These are phyloP conservation scores for Fragaria iinumae DNA, from an alignment of 306 rosid species.

Conservation along the genomic window DNA sequence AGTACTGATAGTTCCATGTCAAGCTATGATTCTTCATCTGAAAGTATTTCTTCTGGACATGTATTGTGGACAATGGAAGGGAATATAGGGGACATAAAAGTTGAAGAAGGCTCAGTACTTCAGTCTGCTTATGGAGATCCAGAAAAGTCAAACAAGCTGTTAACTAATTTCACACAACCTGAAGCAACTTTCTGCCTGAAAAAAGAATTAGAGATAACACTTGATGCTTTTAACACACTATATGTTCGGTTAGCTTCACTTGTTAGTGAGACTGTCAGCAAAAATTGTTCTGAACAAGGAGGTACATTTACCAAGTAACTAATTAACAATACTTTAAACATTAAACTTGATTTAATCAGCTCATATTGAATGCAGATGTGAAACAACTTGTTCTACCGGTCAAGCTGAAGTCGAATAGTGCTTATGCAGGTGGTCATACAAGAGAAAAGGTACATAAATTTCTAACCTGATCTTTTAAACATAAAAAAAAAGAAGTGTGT, in stretches of 20 bases:
- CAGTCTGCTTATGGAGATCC: constrained; percentile 30
- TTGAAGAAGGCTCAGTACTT: constrained; percentile 29
- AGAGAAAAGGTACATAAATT: constrained; percentile 45
- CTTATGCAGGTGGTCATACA: constrained; percentile 35
- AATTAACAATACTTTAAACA: constrained; percentile 8
- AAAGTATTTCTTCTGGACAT: constrained; percentile 43
- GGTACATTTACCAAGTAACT: constrained; percentile 45
- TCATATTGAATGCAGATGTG: constrained; percentile 50
- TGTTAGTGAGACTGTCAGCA: constrained; percentile 28
- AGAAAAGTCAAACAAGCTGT: constrained; percentile 30
- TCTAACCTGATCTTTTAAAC: background rate
- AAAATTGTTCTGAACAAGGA: constrained; percentile 34
- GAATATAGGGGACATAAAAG: constrained; percentile 25
- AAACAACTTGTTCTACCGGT: constrained; percentile 35
- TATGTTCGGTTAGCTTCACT: constrained; percentile 43
- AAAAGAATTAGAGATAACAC: constrained; percentile 50
- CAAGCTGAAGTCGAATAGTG: constrained; percentile 32
- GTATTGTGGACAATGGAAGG: constrained; percentile 16
- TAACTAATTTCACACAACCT: constrained; percentile 24
- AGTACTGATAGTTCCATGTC: constrained; percentile 60
- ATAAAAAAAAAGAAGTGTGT: background rate
- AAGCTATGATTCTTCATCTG: constrained; percentile 52
- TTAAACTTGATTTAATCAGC: constrained; percentile 25
- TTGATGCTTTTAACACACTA: constrained; percentile 44
- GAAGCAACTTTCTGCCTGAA: constrained; percentile 38